These are phyloP conservation scores for Penicillium sclerotiorum DNA, from an alignment of 2,329 filamentous ascomycete species.

Conservation along the genomic window DNA sequence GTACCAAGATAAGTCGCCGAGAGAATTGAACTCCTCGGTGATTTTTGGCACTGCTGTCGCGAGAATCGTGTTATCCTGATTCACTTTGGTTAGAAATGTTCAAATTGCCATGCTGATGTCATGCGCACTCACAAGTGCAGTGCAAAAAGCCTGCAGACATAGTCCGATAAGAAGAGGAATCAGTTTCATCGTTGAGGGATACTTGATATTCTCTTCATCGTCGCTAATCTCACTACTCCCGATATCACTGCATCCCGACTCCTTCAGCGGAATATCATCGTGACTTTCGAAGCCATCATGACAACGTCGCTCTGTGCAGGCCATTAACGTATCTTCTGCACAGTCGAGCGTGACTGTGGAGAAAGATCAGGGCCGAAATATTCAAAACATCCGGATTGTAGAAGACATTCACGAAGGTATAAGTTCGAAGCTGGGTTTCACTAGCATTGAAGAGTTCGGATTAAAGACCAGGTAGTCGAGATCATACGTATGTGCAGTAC, in stretches of 20 bases:
- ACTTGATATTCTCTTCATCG: constrained; percentile 32
- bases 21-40: constrained; percentile 50
- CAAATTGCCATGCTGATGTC: background rate
- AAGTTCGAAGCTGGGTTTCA: background rate
- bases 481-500: too few species aligned
- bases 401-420: too few species aligned
- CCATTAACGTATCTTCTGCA: constrained; percentile 10
- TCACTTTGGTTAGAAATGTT: background rate
- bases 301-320: constrained; percentile 9
- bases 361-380: background rate
- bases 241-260: constrained; percentile 9
- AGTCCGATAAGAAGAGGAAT: constrained; percentile 38
- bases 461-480: background rate
- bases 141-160: constrained; percentile 42
- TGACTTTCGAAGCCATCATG: constrained; percentile 12
- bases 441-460: background rate
- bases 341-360: background rate
- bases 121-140: constrained; percentile 34
- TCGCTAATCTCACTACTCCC: too few species aligned
- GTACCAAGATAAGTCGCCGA: constrained; percentile 54
- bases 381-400: background rate
- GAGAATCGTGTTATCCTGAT: constrained; percentile 48
- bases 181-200: constrained; percentile 37
- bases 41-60: constrained; percentile 52
- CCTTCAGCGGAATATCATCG: constrained; percentile 26